A percentile compares a stretch with the other conserved stretches of the same genome.
These are phyloP conservation scores for Trichothecium roseum DNA, from an alignment of 2,329 filamentous ascomycete species.

Conservation along the genomic window DNA sequence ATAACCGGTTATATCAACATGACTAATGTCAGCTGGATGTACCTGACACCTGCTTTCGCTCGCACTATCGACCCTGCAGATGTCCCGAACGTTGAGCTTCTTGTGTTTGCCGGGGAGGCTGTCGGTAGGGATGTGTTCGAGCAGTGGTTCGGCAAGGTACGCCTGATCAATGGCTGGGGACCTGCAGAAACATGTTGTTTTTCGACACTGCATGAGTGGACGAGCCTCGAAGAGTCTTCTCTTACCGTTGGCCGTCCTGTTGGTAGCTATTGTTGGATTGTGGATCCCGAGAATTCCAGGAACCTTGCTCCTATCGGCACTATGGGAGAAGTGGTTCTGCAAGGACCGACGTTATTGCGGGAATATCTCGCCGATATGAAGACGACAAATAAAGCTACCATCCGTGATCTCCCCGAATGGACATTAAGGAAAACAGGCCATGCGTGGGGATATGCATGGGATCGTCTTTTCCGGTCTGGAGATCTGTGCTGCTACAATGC, in stretches of 20 bases:
- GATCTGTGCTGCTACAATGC: conserved; percentile 2
- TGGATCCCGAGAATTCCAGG: conserved; percentile 4
- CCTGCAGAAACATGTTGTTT: conserved; percentile 6
- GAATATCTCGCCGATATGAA: conserved; percentile 32
- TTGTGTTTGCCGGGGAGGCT: conserved; percentile 6
- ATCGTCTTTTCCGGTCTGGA: neutral
- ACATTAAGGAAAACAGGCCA: neutral
- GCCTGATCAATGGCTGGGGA: conserved; percentile 5
- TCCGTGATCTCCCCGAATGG: neutral
- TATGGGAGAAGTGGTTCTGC: conserved; percentile 8
- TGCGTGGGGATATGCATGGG: neutral
- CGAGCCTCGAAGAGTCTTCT: neutral
- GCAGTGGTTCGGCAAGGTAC: conserved; percentile 4
- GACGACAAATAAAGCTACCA: conserved; percentile 13
- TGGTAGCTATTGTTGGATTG: conserved; percentile 7
- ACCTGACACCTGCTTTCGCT: neutral
- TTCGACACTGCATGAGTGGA: conserved; percentile 4
- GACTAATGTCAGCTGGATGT: neutral
- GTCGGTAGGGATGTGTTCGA: conserved; percentile 4
- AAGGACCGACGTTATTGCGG: conserved; percentile 26
- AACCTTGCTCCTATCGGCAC: conserved; percentile 6
- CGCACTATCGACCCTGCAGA: neutral
- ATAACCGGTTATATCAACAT: neutral
- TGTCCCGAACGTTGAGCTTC: conserved; percentile 1
- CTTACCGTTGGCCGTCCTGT: conserved; percentile 4